Evolutionary conservation across 1,284 basidiomycete genomes (phyloP).

Genomic region (Volvariella volvacea): DNA sequence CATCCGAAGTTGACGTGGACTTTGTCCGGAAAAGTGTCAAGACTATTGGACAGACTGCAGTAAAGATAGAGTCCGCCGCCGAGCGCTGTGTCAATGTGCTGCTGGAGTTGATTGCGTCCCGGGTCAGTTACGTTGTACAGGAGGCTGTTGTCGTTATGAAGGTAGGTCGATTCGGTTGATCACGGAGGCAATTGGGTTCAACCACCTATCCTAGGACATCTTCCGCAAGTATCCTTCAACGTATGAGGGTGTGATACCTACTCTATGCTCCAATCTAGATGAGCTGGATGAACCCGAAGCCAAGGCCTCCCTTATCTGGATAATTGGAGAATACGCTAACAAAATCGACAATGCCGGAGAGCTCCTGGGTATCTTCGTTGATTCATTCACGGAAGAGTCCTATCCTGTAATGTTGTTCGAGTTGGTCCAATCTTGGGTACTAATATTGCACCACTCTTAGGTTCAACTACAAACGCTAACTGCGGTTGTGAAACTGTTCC

Average conservation of each 20-base stretch:
- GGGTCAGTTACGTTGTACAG: conserved; percentile 96
- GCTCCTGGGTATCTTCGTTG: conserved; percentile 84
- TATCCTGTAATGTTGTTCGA: conserved; percentile 58
- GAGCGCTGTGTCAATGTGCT: conserved; percentile 95
- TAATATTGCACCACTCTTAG: conserved; percentile 20
- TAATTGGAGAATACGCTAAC: conserved; percentile 95
- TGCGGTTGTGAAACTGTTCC: conserved; percentile 94
- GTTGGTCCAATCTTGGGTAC: not conserved
- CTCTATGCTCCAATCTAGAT: conserved; percentile 90
- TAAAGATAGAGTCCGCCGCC: conserved; percentile 90
- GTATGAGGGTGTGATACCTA: conserved; percentile 96
- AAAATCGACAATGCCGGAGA: conserved; percentile 97
- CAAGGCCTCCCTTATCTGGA: conserved; percentile 97
- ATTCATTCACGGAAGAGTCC: conserved; percentile 90
- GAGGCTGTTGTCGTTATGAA: conserved; percentile 99
- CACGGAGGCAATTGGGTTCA: not conserved
- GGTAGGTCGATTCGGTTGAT: conserved; percentile 31
- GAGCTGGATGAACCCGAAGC: conserved; percentile 98
- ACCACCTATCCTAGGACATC: conserved; percentile 63
- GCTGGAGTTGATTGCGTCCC: conserved; percentile 85
- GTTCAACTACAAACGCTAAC: conserved; percentile 96
- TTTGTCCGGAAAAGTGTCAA: conserved; percentile 94
- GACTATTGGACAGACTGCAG: conserved; percentile 93
- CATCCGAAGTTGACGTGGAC: conserved; percentile 97
- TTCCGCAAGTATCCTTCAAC: conserved; percentile 97